Base-by-base conservation (phyloP, 2,329 filamentous ascomycete species). In the Trichoderma hamatum region DNA sequence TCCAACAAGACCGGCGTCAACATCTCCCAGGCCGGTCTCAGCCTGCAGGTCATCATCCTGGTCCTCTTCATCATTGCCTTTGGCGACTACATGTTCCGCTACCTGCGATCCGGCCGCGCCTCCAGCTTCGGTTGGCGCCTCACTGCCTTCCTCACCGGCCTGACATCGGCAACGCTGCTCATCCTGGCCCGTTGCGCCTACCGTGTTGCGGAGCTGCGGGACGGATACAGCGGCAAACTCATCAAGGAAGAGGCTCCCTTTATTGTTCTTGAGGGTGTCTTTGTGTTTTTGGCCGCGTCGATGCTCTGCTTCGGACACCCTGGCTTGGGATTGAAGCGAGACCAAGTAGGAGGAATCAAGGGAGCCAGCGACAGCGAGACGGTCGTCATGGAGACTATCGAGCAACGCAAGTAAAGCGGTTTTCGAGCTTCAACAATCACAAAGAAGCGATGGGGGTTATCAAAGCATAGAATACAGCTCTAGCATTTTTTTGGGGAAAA, bases 111-210 rank as follows among this genome's bases (percentile, higher is more conserved):
- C 14, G 75, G 74, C n/a, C 72, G 72, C 26, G 66, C 71, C 14
- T 60, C 71, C 26, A 51, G 65, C 71, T 73, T 78, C 10, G 71
- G 69, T 56, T 77, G 75, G 74, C 76, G 80, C 14, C 69, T 78
- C 72, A 74, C 72, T 14, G 52, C 75, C 69, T 91, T 90, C 76
- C 79, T 89, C 58, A 68, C 75, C n/a, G 86, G 84, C 54, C 79
- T 90, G 30, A 75, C 79, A 0, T 73, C 85, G 10, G 83, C 89
- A 11, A 87, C 88, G 36, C 58, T 90, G 7, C 82, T 86, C 56
- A 88, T 92, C 73, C 84, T 91, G 58, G 83, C 86, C 28, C 83
- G 90, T 55, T 90, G 87, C 73, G 83, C 86, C 63, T 92, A 88
- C 77, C 86, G 90, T 70, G 87, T 91, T 43, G 86, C 85, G 5